Base-by-base conservation (phyloP, 352 stramenopile genomes). In the Pythium inflatum region DNA sequence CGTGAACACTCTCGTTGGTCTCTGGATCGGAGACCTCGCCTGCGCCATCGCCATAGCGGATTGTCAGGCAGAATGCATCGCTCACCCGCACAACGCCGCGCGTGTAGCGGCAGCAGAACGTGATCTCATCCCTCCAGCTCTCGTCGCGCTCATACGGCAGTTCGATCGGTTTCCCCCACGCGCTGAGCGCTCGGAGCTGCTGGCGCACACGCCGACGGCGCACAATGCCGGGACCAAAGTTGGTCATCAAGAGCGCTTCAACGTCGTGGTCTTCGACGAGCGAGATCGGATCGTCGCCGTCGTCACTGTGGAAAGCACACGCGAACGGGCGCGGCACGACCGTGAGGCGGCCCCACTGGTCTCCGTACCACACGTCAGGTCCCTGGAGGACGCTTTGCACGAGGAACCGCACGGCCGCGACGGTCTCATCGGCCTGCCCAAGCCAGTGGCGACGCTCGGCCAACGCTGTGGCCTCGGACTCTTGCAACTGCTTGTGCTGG, bases 271-370 rank as follows among this genome's bases (percentile, higher is more conserved):
- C 72, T 1, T 68, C 68, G 13, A 83, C 49, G 55, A 85, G 80
- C 4, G 8, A 11, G 11, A 49, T 31, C 3, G 22, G 5, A n/a
- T 40, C 24, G 8, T 31, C 11, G 36, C 84, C 71, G 33, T 80
- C 75, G 51, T 88, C 62, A 11, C 14, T 82, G 14, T 80, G 65
- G 28, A 88, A 60, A 18, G 79, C 76, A 46, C 77, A 83, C 22
- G 80, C 68, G 50, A 86, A 87, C 13, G 80, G 80, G 57, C 82
- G 83, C 20, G 78, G 58, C 0, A 67, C 16, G 27, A 86, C 68
- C 41, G 78, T 82, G 68, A 85, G 80, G 55, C 79, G 81, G 0
- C 77, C 78, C 67, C 41, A 33, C 74, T 64, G 27, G 20, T n/a
- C 1, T 25, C 22, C 54, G 63, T 69, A 89, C 33, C 66, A 85